Base-by-base conservation (phyloP, 176 grass and related monocot genomes). In the Avena sativa region DNA sequence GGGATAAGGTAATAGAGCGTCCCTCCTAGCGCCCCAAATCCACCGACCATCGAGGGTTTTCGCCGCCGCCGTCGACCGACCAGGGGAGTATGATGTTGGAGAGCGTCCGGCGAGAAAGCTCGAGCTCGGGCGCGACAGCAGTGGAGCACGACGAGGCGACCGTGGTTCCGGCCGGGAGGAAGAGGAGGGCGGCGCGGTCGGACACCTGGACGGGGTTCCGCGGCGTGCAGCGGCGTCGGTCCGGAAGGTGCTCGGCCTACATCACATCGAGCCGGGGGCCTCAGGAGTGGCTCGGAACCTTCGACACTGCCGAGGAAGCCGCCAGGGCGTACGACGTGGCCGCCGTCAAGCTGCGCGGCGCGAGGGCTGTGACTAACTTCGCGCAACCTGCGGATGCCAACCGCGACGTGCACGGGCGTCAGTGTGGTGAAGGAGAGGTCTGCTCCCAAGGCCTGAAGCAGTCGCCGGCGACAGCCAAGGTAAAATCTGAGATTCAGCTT, bases 241-340 rank as follows among this genome's bases (percentile, higher is more conserved):
- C 28, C 65, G 63, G 63, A 4, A 32, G 63, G 63, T 66, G 63
- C 63, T 66, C 63, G 12, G 63, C 63, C 26, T 66, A 66, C 63
- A 66, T 66, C 26, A 66, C 63, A 25, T 66, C 63, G 26, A 12
- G 26, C 1, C 25, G 26, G 26, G 63, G 63, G 0, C 5, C 26
- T 32, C 63, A 66, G 63, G 63, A 66, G 63, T 66, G 63, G 63
- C 63, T 66, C 26, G 63, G 63, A 26, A 66, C 63, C 63, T 66
- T 66, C 63, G 63, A 66, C 63, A 66, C 63, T 2, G 13, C 63
- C 26, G 63, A 66, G 26, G 63, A 66, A 26, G 63, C 63, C 63
- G 63, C 63, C 63, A 66, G 63, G 15, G 63, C 63, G 63, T 66
- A 66, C 63, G 63, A 66, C 63, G 63, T 32, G 26, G 63, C 63